Evolutionary conservation across 163 green algal species (phyloP), one percentile per base, ranked within the genome.

Genomic region (Chloromonas sp.): DNA sequence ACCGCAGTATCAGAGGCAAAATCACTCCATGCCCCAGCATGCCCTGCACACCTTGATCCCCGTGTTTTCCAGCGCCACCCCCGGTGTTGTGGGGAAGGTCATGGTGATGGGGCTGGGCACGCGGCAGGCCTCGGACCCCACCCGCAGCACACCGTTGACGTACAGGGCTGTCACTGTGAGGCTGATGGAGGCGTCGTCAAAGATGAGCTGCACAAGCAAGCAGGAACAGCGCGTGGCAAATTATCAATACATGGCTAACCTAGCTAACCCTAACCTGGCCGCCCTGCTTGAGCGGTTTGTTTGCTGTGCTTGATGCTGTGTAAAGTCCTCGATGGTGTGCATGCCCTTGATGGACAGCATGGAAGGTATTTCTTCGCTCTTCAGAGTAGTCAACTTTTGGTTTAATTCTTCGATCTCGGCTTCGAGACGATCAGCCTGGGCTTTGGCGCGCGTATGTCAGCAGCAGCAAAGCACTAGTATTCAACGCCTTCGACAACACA

Each of bases 111-210:
- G 84, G 57, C 60, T 83, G 5, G 70, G 58, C 2, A 90, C 61
- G 61, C 89, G 84, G 83, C 91, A 94, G 61, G 60, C 84, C 3
- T 85, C 70, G 14, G 58, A 71, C 5, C 91, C 91, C n/a, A 83
- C 83, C 3, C 86, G 71, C 85, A 94, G 77, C 14, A 62, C 59
- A 0, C 91, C 91, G 11, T 83, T 78, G n/a, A 93, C 91, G 58
- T 87, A 82, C 74, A 94, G 88, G 70, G 84, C 82, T 0, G 87
- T 88, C 13, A 94, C 84, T 0, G 86, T 71, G 60, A 92, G 81
- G 0, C 81, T 81, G 57, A 94, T 89, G 58, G 85, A 58, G 0
- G 87, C 85, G 58, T 94, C 88, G 8, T 89, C 91, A 14, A 94
- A 83, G 78, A 94, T 90, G 60, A 94, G 88, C 89, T 93, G 87